phyloP scores from a whole-genome alignment of 176 grass and related monocot genomes.

The Otatea glauca region DNA sequence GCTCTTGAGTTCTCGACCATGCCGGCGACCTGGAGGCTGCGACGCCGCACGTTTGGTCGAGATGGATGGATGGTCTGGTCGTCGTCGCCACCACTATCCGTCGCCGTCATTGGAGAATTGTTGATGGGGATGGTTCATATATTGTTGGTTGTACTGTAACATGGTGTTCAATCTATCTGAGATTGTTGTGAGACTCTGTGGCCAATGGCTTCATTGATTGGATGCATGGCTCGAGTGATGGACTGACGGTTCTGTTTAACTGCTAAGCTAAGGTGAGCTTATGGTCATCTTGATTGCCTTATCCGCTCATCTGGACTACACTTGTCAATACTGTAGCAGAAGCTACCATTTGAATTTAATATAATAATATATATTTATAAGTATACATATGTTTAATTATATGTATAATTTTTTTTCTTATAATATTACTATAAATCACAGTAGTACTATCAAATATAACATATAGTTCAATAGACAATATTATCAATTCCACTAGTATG shows the following conservation, averaged over 20 bases:
- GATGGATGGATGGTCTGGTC: not conserved
- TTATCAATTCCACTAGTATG: too few species aligned
- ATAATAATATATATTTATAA: too few species aligned
- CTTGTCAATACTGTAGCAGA: too few species aligned
- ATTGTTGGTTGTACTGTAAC: not conserved
- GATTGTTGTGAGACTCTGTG: not conserved
- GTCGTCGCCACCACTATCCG: not conserved
- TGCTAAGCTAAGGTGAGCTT: not conserved
- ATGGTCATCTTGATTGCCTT: not conserved
- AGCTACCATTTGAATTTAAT: too few species aligned
- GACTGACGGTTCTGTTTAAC: not conserved
- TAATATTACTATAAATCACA: too few species aligned
- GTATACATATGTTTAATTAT: too few species aligned
- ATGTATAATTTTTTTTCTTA: too few species aligned
- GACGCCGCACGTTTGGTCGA: conserved; percentile 37
- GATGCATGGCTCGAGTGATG: not conserved
- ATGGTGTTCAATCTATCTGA: not conserved
- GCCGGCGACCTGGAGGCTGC: conserved; percentile 44
- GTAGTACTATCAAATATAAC: too few species aligned
- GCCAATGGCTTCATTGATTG: not conserved
- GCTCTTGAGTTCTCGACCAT: not conserved
- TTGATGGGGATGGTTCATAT: not conserved
- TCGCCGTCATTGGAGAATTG: not conserved
- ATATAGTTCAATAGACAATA: too few species aligned
- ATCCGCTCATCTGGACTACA: too few species aligned